Evolutionary conservation across 768 basidiomycete genomes (phyloP).

Genomic region (Suillus subaureus): DNA sequence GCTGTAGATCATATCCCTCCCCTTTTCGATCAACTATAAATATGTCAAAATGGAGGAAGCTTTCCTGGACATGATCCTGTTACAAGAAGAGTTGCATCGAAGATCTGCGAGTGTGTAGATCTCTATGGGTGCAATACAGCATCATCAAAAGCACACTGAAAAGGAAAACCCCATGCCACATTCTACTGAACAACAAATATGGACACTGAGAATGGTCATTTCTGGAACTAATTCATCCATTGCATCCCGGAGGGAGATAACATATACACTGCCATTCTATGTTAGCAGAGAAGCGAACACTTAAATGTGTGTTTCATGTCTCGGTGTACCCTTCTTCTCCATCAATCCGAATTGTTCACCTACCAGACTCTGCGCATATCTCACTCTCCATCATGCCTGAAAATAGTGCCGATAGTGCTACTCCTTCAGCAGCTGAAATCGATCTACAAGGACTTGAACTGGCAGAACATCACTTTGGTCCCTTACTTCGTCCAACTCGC

Average conservation of each 20-base stretch:
- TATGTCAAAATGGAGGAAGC: not conserved
- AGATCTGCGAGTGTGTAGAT: not conserved
- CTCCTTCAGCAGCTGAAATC: not conserved
- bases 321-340: not conserved
- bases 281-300: not conserved
- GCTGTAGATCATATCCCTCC: not conserved
- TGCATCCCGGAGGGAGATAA: not conserved
- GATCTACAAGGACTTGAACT: not conserved
- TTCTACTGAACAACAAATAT: not conserved
- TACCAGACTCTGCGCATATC: not conserved
- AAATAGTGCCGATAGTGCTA: not conserved
- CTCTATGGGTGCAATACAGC: not conserved
- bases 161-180: not conserved
- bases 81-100: not conserved
- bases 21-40: not conserved
- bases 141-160: not conserved
- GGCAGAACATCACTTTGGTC: conserved; percentile 3
- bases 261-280: not conserved
- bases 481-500: conserved; percentile 14
- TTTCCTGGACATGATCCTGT: not conserved
- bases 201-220: not conserved
- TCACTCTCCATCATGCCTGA: not conserved
- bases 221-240: not conserved
- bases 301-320: not conserved
- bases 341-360: not conserved